Base-by-base conservation (phyloP, 2,329 filamentous ascomycete genomes). In the Penicillium aurantiogriseum region DNA sequence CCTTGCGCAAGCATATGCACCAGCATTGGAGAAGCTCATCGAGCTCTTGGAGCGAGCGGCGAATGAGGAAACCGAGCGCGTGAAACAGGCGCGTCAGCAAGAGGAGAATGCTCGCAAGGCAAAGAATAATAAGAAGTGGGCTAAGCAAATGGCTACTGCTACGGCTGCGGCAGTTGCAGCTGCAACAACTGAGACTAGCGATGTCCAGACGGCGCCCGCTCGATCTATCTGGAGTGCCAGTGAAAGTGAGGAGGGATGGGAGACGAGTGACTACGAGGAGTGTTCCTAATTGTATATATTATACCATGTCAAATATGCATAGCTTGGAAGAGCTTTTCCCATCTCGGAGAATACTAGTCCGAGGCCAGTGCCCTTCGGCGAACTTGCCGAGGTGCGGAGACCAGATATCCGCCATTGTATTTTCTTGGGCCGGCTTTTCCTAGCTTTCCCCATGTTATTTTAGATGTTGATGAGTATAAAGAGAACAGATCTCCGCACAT, bases 1-100 rank as follows among this genome's bases (percentile, higher is more conserved):
- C 23, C 71, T 83, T 61, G 74, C 86, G 59, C 81, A 86, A 64
- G 79, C 80, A 27, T 84, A 82, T 66, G 81, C 81, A 15, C 83
- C 82, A 0, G 83, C 83, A 10, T 64, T 87, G 51, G 78, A 82
- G 57, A 79, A 79, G 64, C 70, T 86, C 54, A 79, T 84, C 58
- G 74, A 76, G n/a, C 61, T 73, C 35, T 53, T 69, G 42, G 77
- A 79, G 51, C 73, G 75, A 31, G 54, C 62, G 4, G 40, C 67
- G 2, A 49, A 27, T 4, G 69, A 72, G 40, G 67, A 71, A 39
- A 64, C 75, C 15, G 66, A 65, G 35, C 65, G 67, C 9, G 47
- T 49, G 36, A 58, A 59, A 38, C 63, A 58, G 36, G 57, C 63
- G 45, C 55, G 62, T 23, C 59, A 65, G 25, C 61, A 69, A 36